Evolutionary conservation across 2,329 filamentous ascomycete genomes (phyloP).

Genomic region (Cladophialophora immunda): DNA sequence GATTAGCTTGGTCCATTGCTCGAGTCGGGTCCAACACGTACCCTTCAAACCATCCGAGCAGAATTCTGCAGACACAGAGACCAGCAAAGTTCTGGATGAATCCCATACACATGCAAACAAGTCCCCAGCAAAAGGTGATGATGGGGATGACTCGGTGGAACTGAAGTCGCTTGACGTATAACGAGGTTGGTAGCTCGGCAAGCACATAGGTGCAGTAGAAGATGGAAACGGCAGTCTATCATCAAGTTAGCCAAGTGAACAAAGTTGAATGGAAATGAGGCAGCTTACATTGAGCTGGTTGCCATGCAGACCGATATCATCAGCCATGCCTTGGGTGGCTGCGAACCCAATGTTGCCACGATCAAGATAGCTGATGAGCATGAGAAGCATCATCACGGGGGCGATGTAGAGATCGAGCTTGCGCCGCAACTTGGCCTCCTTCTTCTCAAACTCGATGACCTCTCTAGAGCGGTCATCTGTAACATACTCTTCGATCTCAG

Average conservation of each 20-base stretch:
- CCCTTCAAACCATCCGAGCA: constrained; percentile 51
- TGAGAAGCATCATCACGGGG: constrained; percentile 80
- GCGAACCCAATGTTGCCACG: constrained; percentile 75
- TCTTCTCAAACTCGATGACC: constrained; percentile 26
- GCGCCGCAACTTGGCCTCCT: constrained; percentile 30
- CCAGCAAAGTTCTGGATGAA: constrained; percentile 54
- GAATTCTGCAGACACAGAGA: constrained; percentile 53
- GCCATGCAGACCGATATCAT: constrained; percentile 53
- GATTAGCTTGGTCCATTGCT: constrained; percentile 28
- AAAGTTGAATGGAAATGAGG: neutral
- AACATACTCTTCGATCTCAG: constrained; percentile 30
- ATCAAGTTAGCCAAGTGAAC: neutral
- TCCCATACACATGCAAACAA: constrained; percentile 59
- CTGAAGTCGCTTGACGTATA: constrained; percentile 59
- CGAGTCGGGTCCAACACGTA: neutral
- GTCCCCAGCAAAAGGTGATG: constrained; percentile 56
- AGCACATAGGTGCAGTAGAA: constrained; percentile 63
- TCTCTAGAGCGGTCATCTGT: constrained; percentile 20
- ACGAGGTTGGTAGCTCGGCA: constrained; percentile 59
- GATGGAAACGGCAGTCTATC: constrained; percentile 55
- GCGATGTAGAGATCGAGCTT: constrained; percentile 38
- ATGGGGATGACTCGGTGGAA: constrained; percentile 53
- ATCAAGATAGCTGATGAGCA: constrained; percentile 85
- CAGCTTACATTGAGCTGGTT: constrained; percentile 51
- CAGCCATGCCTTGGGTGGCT: constrained; percentile 64